Base-by-base conservation (phyloP, 345 rosid species). In the Lagerstroemia speciosa region DNA sequence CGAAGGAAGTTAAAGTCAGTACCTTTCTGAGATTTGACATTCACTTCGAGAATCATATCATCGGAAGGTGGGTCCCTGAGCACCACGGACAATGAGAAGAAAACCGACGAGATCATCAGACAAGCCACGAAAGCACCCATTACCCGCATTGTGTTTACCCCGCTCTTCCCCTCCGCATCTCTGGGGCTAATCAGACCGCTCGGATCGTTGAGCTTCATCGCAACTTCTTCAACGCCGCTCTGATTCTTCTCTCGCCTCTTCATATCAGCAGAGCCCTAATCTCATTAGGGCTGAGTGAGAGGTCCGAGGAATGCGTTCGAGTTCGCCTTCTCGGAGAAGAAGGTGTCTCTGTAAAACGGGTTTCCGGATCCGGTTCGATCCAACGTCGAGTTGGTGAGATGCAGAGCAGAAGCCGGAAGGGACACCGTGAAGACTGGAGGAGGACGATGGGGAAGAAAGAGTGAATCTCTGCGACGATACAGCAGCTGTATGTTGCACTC, bases 21-120 rank as follows among this genome's bases (percentile, higher is more conserved):
- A 83, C 86, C 83, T 76, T 73, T 72, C 24, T 68, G 65, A 53
- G 75, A 66, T 45, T 67, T 31, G 15, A 66, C 67, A 24, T 75
- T 41, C 50, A 53, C 29, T 52, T 52, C 57, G 19, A 45, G n/a
- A n/a, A n/a, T n/a, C n/a, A n/a, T n/a, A n/a, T n/a, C n/a, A n/a
- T n/a, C n/a, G 46, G 79, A 62, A 0, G 86, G 86, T 36, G 79
- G 82, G 75, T 83, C 86, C 27, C 72, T 71, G 65, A 83, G 81
- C 70, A 83, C 84, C 38, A 78, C 73, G 43, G 82, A 73, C 65
- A 80, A 66, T 3, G 86, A 83, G 60, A 83, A 80, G 61, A 80
- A 29, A 64, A 80, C 86, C 15, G 84, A 83, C 37, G 67, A 31
- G 43, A 67, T 46, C 81, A 83, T 76, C 52, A 83, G 74, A 66